Conservation (phyloP, 495 filamentous ascomycete species). For the Platismatia glauca region DNA sequence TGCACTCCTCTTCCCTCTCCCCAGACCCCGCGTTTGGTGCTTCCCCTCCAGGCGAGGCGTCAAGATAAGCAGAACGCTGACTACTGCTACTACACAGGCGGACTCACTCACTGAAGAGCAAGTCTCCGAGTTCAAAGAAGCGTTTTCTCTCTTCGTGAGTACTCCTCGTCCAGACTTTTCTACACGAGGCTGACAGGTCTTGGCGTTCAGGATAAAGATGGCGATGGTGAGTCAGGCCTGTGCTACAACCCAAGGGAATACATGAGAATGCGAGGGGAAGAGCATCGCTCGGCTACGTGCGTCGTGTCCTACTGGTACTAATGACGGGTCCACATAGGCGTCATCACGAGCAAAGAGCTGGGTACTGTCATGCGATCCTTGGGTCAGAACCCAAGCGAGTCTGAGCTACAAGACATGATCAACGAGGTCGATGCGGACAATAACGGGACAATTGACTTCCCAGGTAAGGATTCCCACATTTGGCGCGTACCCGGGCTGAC, state of each 20-base stretch:
- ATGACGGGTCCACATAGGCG: constrained; percentile 47
- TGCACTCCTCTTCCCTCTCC: not conserved
- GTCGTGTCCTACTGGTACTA: not conserved
- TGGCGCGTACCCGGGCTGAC: not conserved
- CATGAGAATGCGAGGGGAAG: not conserved
- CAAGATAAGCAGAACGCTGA: constrained; percentile 12
- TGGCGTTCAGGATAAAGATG: constrained; percentile 82
- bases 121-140: constrained; percentile 99
- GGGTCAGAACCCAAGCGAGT: constrained; percentile 98
- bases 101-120: constrained; percentile 97
- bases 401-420: constrained; percentile 99
- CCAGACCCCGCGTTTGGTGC: constrained; percentile 12
- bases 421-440: constrained; percentile 99
- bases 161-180: not conserved
- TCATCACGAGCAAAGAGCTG: constrained; percentile 99
- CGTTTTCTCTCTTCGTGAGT: constrained; percentile 99
- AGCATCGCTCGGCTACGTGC: not conserved
- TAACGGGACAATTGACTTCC: constrained; percentile 99
- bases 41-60: not conserved
- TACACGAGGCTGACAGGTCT: constrained; percentile 4
- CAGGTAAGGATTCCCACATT: constrained; percentile 50
- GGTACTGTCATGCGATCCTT: constrained; percentile 99
- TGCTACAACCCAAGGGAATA: not conserved
- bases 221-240: constrained; percentile 75
- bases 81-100: constrained; percentile 46